phyloP scores from a whole-genome alignment of 495 filamentous ascomycete species.

The Alectoria sarmentosa region DNA sequence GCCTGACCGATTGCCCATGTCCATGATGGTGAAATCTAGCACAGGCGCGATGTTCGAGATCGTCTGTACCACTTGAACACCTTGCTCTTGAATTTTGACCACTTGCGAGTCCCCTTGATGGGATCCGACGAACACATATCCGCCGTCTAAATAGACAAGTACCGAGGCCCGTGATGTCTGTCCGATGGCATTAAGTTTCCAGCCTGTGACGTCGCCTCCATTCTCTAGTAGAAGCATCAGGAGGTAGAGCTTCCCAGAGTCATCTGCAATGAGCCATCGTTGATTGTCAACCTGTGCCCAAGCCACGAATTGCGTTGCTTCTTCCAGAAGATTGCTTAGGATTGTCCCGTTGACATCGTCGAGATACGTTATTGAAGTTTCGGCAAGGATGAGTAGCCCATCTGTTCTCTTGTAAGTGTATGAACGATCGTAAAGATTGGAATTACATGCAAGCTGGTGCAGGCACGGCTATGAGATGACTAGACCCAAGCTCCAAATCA shows the following conservation, averaged over 20 bases:
- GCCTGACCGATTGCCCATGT: constrained; percentile 75
- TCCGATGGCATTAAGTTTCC: constrained; percentile 62
- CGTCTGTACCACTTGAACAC: constrained; percentile 63
- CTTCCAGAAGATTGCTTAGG: constrained; percentile 50
- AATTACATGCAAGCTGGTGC: constrained; percentile 46
- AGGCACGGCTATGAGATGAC: constrained; percentile 77
- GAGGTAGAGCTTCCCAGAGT: constrained; percentile 76
- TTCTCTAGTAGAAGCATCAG: constrained; percentile 64
- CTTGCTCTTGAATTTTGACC: constrained; percentile 50
- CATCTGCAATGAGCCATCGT: constrained; percentile 80
- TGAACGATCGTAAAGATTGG: constrained; percentile 10
- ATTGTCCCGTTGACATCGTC: constrained; percentile 60
- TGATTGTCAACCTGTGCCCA: constrained; percentile 80
- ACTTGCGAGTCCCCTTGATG: constrained; percentile 91
- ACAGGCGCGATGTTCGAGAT: constrained; percentile 84
- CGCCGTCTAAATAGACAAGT: constrained; percentile 71
- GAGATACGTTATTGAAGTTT: constrained; percentile 77
- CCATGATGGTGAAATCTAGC: constrained; percentile 89
- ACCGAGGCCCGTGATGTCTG: constrained; percentile 63
- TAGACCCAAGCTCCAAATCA: constrained; percentile 65
- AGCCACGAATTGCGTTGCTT: constrained; percentile 74
- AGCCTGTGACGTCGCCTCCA: constrained; percentile 54
- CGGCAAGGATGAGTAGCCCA: constrained; percentile 76
- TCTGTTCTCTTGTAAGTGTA: constrained; percentile 39
- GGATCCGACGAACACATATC: constrained; percentile 77